These are phyloP conservation scores for Kwoniella heveanensis DNA, from an alignment of 768 basidiomycete species.

Conservation along the genomic window DNA sequence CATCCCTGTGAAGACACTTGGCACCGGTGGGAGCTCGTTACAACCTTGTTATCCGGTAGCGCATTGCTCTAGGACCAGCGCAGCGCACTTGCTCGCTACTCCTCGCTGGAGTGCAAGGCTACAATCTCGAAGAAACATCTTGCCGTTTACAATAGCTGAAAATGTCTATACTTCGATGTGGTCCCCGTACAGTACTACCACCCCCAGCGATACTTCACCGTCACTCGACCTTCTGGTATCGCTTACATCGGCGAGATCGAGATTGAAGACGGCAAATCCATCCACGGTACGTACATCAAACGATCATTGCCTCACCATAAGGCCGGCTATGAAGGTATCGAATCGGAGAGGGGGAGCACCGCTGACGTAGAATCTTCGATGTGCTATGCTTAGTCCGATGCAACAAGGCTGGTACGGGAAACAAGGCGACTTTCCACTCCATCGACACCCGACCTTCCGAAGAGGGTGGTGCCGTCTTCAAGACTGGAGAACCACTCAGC, in stretches of 20 bases:
- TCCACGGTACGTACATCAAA: slow-evolving; percentile 45
- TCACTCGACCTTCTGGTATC: slow-evolving; percentile 47
- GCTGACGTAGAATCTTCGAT: too few relatives aligned
- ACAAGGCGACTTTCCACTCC: slow-evolving; percentile 48
- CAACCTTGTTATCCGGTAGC: too few relatives aligned
- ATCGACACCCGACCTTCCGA: slow-evolving; percentile 52
- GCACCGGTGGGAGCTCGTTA: too few relatives aligned
- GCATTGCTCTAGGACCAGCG: too few relatives aligned
- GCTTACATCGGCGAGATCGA: slow-evolving; percentile 54
- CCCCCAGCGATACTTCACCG: slow-evolving; percentile 48
- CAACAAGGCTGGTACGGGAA: slow-evolving; percentile 37
- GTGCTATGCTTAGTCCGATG: too few relatives aligned
- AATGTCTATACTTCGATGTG: too few relatives aligned
- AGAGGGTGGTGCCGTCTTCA: slow-evolving; percentile 53
- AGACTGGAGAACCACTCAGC: slow-evolving; percentile 39
- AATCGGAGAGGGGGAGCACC: too few relatives aligned
- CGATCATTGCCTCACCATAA: not conserved
- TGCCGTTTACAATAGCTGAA: too few relatives aligned
- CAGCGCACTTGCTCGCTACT: too few relatives aligned
- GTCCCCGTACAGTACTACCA: slow-evolving; percentile 49
- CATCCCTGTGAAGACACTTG: not conserved
- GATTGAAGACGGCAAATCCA: slow-evolving; percentile 52
- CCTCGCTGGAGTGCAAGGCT: too few relatives aligned
- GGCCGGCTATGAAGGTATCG: too few relatives aligned
- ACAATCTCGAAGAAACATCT: too few relatives aligned